Conservation (phyloP, 768 basidiomycete genomes). For the Erythrobasidium yunnanense region DNA sequence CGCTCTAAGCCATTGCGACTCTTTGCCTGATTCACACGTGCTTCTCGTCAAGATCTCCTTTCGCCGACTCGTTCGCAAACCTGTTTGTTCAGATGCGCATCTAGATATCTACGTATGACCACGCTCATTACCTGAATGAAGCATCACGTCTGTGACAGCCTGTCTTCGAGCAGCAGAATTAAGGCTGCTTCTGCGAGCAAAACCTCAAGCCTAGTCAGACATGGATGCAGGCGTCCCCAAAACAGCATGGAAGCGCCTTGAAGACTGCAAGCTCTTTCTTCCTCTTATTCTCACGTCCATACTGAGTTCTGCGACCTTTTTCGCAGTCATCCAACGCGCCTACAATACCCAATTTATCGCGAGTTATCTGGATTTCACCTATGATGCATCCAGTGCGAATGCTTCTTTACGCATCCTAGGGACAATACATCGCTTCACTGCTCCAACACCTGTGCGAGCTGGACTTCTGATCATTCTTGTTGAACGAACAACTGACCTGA, state of each 20-base stretch:
- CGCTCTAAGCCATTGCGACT: too few species aligned
- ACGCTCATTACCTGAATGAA: too few species aligned
- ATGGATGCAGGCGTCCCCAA: conserved; percentile 4
- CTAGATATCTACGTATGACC: too few species aligned
- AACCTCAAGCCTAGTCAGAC: neutral
- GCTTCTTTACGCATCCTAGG: conserved; percentile 3
- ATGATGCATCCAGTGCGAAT: neutral
- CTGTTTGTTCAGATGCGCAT: too few species aligned
- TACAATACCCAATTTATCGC: conserved; percentile 3
- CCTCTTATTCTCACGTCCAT: neutral
- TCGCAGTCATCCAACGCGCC: conserved; percentile 2
- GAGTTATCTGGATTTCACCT: neutral
- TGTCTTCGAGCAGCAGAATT: too few species aligned
- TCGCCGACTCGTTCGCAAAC: too few species aligned
- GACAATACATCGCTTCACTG: neutral
- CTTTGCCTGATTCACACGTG: too few species aligned
- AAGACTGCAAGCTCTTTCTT: conserved; percentile 3
- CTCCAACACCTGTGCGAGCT: neutral
- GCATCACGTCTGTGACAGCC: too few species aligned
- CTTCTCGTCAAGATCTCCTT: too few species aligned
- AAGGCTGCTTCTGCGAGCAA: too few species aligned
- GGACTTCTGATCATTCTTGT: neutral
- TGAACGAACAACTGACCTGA: too few species aligned
- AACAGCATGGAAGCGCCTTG: conserved; percentile 8
- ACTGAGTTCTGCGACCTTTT: neutral